Evolutionary conservation across 2,329 filamentous ascomycete species (phyloP).

Genomic region (Talaromyces sp.): DNA sequence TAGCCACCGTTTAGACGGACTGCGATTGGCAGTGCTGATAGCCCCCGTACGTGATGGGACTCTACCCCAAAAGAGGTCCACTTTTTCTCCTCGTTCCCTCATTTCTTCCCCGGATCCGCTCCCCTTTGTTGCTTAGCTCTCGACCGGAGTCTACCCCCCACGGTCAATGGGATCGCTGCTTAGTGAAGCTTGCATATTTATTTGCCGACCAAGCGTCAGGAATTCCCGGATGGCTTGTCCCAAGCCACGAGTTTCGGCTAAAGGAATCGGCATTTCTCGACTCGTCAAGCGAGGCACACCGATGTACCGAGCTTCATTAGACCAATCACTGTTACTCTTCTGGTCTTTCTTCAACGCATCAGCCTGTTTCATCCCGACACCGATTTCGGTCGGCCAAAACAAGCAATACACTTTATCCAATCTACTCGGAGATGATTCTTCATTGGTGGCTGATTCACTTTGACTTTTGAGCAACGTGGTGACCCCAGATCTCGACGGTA

Average conservation of each 20-base stretch:
- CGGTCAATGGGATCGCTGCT: neutral
- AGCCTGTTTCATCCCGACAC: neutral
- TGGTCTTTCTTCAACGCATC: neutral
- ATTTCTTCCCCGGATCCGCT: neutral
- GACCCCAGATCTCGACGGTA: neutral
- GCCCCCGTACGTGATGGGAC: neutral
- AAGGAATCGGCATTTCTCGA: slow-evolving; percentile 4
- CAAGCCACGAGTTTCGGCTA: slow-evolving; percentile 1
- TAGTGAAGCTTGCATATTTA: neutral
- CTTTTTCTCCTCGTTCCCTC: slow-evolving; percentile 11
- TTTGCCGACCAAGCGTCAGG: neutral
- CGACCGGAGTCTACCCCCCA: too few species aligned
- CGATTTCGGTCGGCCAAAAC: neutral
- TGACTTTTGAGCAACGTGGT: neutral
- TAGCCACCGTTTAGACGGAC: neutral
- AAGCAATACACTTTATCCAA: neutral
- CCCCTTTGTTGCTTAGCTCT: neutral
- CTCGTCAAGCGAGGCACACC: neutral
- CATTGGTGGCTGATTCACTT: neutral
- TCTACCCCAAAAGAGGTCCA: neutral
- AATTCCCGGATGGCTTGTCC: neutral
- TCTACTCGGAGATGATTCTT: neutral
- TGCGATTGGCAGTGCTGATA: neutral
- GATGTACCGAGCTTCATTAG: neutral
- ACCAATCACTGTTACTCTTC: neutral